phyloP scores from a whole-genome alignment of 495 filamentous ascomycete species.

The Xylaria cubensis region DNA sequence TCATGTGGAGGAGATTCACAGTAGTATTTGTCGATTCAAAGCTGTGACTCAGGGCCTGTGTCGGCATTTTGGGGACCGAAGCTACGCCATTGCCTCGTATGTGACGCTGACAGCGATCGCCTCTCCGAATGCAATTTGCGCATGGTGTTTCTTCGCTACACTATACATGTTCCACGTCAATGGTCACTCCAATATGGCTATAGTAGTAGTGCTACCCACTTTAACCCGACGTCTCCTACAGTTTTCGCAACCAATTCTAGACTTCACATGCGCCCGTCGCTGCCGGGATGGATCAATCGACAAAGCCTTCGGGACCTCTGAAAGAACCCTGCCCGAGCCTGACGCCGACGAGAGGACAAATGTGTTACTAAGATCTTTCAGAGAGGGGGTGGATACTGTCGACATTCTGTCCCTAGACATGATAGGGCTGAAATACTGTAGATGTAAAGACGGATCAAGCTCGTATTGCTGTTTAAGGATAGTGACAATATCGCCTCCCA shows the following conservation, averaged over 20 bases:
- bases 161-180: conserved; percentile 10
- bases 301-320: conserved; percentile 27
- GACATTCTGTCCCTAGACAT: neutral
- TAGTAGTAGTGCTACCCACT: conserved; percentile 3
- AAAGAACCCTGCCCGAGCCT: conserved; percentile 21
- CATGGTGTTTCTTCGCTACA: conserved; percentile 27
- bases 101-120: conserved; percentile 22
- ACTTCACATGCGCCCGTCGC: conserved; percentile 29
- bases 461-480: neutral
- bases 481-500: neutral
- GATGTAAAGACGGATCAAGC: neutral
- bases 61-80: neutral
- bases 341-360: conserved; percentile 30
- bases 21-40: neutral
- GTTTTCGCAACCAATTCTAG: conserved; percentile 31
- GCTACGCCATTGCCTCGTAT: neutral
- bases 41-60: neutral
- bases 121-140: conserved; percentile 10
- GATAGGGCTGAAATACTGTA: neutral
- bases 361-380: conserved; percentile 30
- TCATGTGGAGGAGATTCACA: conserved; percentile 24
- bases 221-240: conserved; percentile 35
- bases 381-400: conserved; percentile 3
- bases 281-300: conserved; percentile 29
- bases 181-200: neutral